Conservation (phyloP, 441 rosid species). For the Pelargonium australe region DNA sequence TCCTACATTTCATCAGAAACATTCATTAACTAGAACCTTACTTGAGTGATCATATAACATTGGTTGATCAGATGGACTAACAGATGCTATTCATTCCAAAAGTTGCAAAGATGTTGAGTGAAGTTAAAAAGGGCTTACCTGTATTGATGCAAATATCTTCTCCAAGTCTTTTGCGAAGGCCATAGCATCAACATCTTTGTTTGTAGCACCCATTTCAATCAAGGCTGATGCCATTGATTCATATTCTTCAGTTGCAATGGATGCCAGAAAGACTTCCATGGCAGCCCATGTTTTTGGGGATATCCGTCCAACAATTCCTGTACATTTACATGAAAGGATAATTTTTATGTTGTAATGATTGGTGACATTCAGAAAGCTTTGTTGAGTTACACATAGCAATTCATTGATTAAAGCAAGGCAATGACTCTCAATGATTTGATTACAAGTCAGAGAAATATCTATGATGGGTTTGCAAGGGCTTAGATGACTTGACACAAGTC, state of each 20-base stretch:
- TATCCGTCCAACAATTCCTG: constrained; percentile 98
- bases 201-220: constrained; percentile 96
- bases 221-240: constrained; percentile 91
- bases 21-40: not conserved
- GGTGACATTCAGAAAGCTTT: not conserved
- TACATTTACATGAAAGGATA: constrained; percentile 4
- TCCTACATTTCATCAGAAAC: not conserved
- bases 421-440: not conserved
- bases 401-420: not conserved
- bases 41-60: not conserved
- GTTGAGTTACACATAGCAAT: not conserved
- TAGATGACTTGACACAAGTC: not conserved
- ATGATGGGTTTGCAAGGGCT: not conserved
- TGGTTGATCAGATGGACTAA: not conserved
- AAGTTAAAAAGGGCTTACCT: constrained; percentile 39
- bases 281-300: constrained; percentile 96
- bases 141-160: constrained; percentile 82
- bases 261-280: constrained; percentile 80
- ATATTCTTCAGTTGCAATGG: constrained; percentile 78
- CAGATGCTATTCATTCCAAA: not conserved
- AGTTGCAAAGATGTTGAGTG: not conserved
- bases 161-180: constrained; percentile 89
- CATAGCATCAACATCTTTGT: constrained; percentile 65
- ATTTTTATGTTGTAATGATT: not conserved
- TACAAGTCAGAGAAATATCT: not conserved